Percentiles rank a stretch among this genome's conserved stretches.
phyloP scores from a whole-genome alignment of 768 basidiomycete species.

The Sutorius australiensis region DNA sequence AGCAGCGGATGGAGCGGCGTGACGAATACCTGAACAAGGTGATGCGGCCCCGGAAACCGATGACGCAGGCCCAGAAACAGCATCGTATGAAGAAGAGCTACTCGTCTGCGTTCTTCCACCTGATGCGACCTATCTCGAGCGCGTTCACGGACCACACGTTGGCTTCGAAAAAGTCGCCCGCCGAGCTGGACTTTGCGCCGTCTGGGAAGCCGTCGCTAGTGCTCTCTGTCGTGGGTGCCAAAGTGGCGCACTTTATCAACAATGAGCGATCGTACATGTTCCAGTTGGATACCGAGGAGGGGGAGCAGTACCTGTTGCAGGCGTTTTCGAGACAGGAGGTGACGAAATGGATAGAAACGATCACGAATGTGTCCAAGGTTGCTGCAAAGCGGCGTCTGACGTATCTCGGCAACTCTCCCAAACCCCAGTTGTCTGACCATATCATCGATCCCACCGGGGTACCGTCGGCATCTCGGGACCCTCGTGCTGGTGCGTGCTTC shows the following conservation, averaged over 20 bases:
- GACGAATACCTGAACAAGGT: conserved; percentile 74
- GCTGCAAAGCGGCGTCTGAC: conserved; percentile 78
- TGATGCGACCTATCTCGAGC: conserved; percentile 87
- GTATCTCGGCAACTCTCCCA: conserved; percentile 73
- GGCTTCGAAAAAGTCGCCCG: conserved; percentile 52
- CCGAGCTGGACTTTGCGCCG: conserved; percentile 72
- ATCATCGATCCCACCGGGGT: conserved; percentile 54
- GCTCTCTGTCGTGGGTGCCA: conserved; percentile 69
- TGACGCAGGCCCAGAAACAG: conserved; percentile 57
- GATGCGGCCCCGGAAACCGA: conserved; percentile 56
- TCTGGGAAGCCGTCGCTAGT: conserved; percentile 73
- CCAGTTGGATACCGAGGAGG: conserved; percentile 82
- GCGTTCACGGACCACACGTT: conserved; percentile 68
- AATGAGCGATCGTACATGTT: conserved; percentile 81
- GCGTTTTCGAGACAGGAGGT: conserved; percentile 67
- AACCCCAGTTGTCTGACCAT: conserved; percentile 71
- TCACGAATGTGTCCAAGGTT: conserved; percentile 64
- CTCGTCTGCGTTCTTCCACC: conserved; percentile 72
- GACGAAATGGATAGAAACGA: conserved; percentile 72
- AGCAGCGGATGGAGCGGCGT: conserved; percentile 64
- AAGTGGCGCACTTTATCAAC: conserved; percentile 67
- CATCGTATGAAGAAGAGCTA: conserved; percentile 88
- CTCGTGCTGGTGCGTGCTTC: conserved; percentile 58
- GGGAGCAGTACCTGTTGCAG: conserved; percentile 78
- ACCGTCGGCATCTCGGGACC: conserved; percentile 56